phyloP scores from a whole-genome alignment of 2,329 filamentous ascomycete species.

The Davidsoniella australis region DNA sequence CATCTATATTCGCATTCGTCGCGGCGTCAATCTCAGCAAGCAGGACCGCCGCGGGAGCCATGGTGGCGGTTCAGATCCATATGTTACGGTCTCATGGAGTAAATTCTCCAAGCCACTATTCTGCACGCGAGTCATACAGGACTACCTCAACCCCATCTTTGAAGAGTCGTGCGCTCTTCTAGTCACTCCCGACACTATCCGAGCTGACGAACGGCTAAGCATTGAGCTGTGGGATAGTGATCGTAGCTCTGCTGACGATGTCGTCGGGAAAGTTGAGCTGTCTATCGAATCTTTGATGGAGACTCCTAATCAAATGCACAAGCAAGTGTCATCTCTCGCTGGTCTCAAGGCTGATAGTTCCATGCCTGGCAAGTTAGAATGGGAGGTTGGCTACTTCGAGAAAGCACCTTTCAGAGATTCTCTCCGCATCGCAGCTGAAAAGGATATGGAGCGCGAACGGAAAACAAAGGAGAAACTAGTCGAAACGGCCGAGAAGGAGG shows the following conservation, averaged over 20 bases:
- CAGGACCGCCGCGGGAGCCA: slow-evolving; percentile 70
- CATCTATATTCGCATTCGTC: slow-evolving; percentile 85
- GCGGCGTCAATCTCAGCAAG: slow-evolving; percentile 74
- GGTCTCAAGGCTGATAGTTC: slow-evolving; percentile 69
- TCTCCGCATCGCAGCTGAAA: slow-evolving; percentile 62
- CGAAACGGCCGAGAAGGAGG: slow-evolving; percentile 1
- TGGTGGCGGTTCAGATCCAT: slow-evolving; percentile 82
- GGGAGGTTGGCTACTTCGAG: slow-evolving; percentile 90
- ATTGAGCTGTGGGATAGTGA: slow-evolving; percentile 96
- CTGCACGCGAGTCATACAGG: slow-evolving; percentile 88
- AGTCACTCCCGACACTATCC: slow-evolving; percentile 78
- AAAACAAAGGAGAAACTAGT: slow-evolving; percentile 9
- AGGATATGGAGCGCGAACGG: slow-evolving; percentile 25
- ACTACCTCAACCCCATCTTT: slow-evolving; percentile 85
- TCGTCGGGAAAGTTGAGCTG: slow-evolving; percentile 85
- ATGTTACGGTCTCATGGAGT: slow-evolving; percentile 86
- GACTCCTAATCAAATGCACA: slow-evolving; percentile 79
- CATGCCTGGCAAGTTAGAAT: slow-evolving; percentile 88
- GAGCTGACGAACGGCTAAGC: slow-evolving; percentile 80
- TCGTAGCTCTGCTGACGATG: slow-evolving; percentile 77
- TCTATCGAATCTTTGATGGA: slow-evolving; percentile 92
- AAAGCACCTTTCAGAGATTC: slow-evolving; percentile 78
- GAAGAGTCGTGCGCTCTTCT: slow-evolving; percentile 74
- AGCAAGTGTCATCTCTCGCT: slow-evolving; percentile 65
- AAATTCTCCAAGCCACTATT: slow-evolving; percentile 98